Conservation (phyloP, 331 rosid genomes). For the Telfairia occidentalis region DNA sequence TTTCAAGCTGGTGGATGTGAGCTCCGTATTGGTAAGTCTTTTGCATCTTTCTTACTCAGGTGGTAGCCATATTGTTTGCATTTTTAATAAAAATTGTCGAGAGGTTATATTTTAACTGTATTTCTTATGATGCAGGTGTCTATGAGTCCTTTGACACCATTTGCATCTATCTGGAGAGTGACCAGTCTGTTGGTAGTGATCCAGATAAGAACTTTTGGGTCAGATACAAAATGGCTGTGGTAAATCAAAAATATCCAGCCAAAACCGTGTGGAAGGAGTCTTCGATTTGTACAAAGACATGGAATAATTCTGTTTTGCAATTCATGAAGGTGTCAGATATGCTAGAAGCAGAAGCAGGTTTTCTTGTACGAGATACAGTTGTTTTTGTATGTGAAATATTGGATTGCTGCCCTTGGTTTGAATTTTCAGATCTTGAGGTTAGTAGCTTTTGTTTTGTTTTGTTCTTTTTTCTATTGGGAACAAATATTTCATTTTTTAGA, state of each 20-base stretch:
- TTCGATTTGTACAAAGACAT: conserved; percentile 93
- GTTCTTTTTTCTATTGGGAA: not conserved
- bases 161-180: conserved; percentile 97
- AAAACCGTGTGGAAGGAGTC: conserved; percentile 99
- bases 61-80: conserved; percentile 14
- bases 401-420: conserved; percentile 99
- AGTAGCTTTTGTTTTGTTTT: conserved; percentile 23
- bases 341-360: conserved; percentile 95
- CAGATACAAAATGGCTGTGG: conserved; percentile 92
- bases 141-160: conserved; percentile 97
- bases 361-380: conserved; percentile 89
- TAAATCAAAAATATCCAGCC: conserved; percentile 83
- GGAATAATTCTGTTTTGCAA: conserved; percentile 99
- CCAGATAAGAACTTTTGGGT: conserved; percentile 98
- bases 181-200: conserved; percentile 88
- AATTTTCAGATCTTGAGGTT: conserved; percentile 96
- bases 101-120: not conserved
- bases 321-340: conserved; percentile 98
- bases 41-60: conserved; percentile 13
- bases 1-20: conserved; percentile 99
- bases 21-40: conserved; percentile 88
- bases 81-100: conserved; percentile 1
- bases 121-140: conserved; percentile 47
- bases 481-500: not conserved
- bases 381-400: conserved; percentile 94